Percentiles rank a stretch among this genome's conserved stretches.
These are phyloP conservation scores for Ottelia alismoides DNA, from an alignment of 106 monocot species.

Conservation along the genomic window DNA sequence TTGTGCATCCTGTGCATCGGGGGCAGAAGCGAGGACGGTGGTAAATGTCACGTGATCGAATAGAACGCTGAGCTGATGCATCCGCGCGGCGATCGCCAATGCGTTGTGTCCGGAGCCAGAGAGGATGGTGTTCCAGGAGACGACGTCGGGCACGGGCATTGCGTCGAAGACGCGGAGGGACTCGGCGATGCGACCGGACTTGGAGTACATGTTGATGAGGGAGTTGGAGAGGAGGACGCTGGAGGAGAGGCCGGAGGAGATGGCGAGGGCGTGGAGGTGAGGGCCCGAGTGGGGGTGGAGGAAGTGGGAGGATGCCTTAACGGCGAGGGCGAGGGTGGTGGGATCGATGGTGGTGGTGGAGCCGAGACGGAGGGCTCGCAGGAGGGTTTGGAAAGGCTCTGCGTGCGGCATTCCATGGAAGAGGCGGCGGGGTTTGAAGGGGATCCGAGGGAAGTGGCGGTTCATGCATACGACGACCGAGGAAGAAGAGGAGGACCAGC, in stretches of 20 bases:
- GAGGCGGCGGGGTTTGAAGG: no score
- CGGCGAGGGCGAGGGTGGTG: slow-evolving; percentile 8
- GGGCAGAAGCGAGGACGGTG: slow-evolving; percentile 27
- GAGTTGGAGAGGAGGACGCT: slow-evolving; percentile 39
- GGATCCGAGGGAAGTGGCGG: no score
- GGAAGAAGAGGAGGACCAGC: no score
- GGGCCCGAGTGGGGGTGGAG: not conserved
- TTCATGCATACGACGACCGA: no score
- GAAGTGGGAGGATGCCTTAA: slow-evolving; percentile 20
- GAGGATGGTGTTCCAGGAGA: slow-evolving; percentile 87
- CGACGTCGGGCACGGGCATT: slow-evolving; percentile 23
- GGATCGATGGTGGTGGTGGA: slow-evolving; percentile 13
- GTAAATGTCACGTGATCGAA: slow-evolving; percentile 60
- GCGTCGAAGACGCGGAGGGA: slow-evolving; percentile 33
- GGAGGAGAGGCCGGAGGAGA: slow-evolving; percentile 35
- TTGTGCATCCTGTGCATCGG: slow-evolving; percentile 3
- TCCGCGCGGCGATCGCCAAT: slow-evolving; percentile 26
- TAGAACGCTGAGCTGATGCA: slow-evolving; percentile 35
- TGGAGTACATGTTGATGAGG: slow-evolving; percentile 68
- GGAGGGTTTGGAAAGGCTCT: no score
- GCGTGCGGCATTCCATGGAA: no score
- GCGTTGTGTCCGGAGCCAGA: slow-evolving; percentile 26
- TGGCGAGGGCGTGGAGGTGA: slow-evolving; percentile 38
- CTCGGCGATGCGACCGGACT: slow-evolving; percentile 19
- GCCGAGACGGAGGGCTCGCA: no score